phyloP scores from a whole-genome alignment of 176 grass and related monocot genomes.

The Triticum dicoccoides region DNA sequence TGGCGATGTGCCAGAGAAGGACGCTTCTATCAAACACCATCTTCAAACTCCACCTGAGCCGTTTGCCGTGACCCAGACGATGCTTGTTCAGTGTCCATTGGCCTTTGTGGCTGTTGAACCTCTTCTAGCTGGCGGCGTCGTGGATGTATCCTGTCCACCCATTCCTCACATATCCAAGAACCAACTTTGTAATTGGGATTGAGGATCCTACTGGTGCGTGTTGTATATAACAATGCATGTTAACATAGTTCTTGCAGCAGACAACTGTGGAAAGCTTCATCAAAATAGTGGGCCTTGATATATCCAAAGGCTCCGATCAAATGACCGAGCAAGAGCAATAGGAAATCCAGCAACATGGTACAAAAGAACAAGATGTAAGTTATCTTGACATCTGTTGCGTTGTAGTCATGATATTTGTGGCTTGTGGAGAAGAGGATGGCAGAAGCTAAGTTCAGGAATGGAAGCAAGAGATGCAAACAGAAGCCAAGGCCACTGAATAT shows the following conservation, averaged over 20 bases:
- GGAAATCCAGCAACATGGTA: neutral
- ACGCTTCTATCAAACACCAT: neutral
- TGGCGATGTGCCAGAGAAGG: neutral
- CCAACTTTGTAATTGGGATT: accelerated
- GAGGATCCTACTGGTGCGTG: too few species aligned
- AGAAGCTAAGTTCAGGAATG: neutral
- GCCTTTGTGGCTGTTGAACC: neutral
- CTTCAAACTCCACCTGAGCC: neutral
- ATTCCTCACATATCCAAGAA: neutral
- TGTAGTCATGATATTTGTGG: neutral
- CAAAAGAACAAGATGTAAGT: neutral
- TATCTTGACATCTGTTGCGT: neutral
- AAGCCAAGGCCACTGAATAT: too few species aligned
- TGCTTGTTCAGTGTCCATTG: neutral
- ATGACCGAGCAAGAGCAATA: accelerated
- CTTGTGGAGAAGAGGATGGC: neutral
- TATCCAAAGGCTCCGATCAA: too few species aligned
- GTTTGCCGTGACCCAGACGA: too few species aligned
- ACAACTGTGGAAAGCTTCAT: neutral
- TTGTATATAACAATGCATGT: neutral
- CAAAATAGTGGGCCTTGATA: neutral
- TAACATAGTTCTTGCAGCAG: neutral
- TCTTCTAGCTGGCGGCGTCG: neutral
- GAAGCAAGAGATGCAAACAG: neutral
- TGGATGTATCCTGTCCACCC: neutral